Evolutionary conservation across 179 eudicot genomes (phyloP), one percentile per base, ranked within the genome.

Genomic region (Beta corolliflora): DNA sequence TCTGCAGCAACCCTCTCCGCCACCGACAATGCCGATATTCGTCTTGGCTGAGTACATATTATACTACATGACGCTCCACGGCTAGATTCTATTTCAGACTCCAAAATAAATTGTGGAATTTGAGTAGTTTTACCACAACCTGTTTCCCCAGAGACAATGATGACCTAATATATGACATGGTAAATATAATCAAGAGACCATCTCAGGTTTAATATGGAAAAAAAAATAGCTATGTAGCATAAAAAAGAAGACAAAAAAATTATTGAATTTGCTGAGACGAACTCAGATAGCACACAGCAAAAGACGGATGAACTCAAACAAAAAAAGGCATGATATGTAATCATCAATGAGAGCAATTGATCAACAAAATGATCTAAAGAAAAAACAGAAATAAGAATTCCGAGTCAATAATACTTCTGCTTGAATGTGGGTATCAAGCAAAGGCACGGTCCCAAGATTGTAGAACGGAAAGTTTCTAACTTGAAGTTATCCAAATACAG

Each of bases 51-150:
- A 82, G 97, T 93, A 85, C 97, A 93, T 71, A 93, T 83, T 56
- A 93, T 89, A 77, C 89, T 92, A 85, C 97, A 93, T 65, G 58
- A 81, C 79, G 91, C 89, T 70, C 97, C 97, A 75, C 85, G 88
- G 68, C 88, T 77, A 76, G 88, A 85, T 56, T 89, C 90, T 80
- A 93, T 89, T 85, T 93, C 93, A 53, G 97, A 92, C 87, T 93
- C 95, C 84, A 93, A 81, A 84, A 93, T 92, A 69, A 84, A 92
- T 78, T 93, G 95, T 73, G 97, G 97, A 88, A 93, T 92, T 84
- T 93, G 97, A 21, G 95, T 92, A 23, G 97, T 92, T 91, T 93
- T 93, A 36, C 97, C 97, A 84, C 97, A 93, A 69, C 97, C 97
- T 71, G 97, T 93, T 88, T 93, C 94, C 84, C 97, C 97, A 61